phyloP scores from a whole-genome alignment of 768 basidiomycete genomes.

The Russula emetica region DNA sequence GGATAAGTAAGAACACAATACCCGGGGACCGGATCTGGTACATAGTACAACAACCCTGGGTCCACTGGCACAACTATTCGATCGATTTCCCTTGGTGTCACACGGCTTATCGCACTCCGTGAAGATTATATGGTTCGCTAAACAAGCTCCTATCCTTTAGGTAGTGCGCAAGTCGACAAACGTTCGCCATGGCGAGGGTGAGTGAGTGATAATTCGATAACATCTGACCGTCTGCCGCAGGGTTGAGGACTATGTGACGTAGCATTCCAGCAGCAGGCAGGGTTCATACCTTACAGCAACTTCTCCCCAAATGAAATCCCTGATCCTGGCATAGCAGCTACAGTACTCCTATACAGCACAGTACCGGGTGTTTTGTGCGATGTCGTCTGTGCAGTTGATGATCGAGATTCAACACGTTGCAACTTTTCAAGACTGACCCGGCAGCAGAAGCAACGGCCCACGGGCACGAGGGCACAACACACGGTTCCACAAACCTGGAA shows the following conservation, averaged over 20 bases:
- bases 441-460: not conserved
- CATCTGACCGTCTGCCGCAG: not conserved
- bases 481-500: not conserved
- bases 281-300: not conserved
- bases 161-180: not conserved
- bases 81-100: not conserved
- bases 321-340: not conserved
- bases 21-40: not conserved
- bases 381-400: not conserved
- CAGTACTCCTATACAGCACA: not conserved
- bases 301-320: not conserved
- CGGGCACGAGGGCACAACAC: not conserved
- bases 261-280: not conserved
- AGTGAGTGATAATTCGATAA: too few relatives aligned
- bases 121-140: not conserved
- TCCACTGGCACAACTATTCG: not conserved
- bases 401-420: not conserved
- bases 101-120: not conserved
- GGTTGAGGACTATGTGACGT: not conserved
- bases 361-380: not conserved
- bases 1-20: not conserved
- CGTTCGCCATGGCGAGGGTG: not conserved
- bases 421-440: not conserved
- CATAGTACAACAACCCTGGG: not conserved
- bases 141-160: not conserved